phyloP scores from a whole-genome alignment of 192 early-diverging fungal species.

The Podila epigama region DNA sequence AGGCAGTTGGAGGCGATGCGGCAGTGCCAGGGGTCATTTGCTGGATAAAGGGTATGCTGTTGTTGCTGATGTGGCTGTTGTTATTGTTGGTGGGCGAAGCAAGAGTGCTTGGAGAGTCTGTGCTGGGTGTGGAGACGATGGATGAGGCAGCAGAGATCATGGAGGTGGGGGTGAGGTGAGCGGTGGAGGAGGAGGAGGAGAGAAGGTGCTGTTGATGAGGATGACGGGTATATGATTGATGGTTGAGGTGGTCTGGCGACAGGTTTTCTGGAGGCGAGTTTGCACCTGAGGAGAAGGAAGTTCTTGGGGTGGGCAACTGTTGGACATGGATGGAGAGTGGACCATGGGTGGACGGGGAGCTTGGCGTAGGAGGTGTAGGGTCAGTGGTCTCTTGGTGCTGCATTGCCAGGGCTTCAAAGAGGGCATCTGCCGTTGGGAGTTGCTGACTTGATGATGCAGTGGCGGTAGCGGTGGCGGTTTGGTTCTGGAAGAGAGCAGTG shows the following conservation, averaged over 20 bases:
- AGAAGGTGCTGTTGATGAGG: constrained; percentile 13
- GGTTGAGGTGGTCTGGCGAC: constrained; percentile 16
- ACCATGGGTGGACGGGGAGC: too few species aligned
- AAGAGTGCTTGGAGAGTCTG: constrained; percentile 38
- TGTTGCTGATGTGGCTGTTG: not conserved
- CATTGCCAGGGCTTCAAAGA: constrained; percentile 24
- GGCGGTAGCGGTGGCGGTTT: not conserved
- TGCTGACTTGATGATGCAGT: not conserved
- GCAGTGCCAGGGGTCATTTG: not conserved
- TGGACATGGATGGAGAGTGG: constrained; percentile 42
- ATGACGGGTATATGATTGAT: constrained; percentile 5
- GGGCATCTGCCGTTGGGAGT: constrained; percentile 34
- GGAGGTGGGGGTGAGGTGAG: constrained; percentile 4
- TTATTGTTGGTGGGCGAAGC: constrained; percentile 20
- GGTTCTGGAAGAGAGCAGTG: not conserved
- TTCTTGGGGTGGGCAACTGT: constrained; percentile 43
- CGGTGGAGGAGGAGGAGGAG: constrained; percentile 8
- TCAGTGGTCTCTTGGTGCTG: constrained; percentile 11
- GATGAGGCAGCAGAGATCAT: constrained; percentile 14
- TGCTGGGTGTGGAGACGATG: not conserved
- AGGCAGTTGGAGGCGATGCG: constrained; percentile 5
- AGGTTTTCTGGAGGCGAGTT: constrained; percentile 40
- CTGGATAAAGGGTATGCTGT: not conserved
- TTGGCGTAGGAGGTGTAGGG: not conserved
- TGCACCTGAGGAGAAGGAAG: constrained; percentile 45